Base-by-base conservation (phyloP, 106 monocot species). In the Platanthera guangdongensis region DNA sequence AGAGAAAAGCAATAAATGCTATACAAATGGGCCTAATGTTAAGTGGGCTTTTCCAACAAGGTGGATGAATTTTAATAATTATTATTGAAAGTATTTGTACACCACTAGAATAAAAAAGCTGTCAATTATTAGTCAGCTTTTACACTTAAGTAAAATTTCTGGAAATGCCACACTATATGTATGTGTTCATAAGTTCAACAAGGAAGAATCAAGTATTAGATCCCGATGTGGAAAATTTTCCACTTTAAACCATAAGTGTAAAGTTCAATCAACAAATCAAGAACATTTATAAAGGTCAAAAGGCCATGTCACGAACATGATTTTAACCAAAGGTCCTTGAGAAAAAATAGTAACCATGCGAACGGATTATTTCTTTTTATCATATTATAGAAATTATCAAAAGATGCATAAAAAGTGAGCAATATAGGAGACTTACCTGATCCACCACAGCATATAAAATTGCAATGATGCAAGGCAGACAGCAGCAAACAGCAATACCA, bases 401-500 rank as follows among this genome's bases (percentile, higher is more conserved):
- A 9, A 65, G 65, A 32, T 6, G 32, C 7, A 65, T 65, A 65
- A 0, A 0, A 39, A 4, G 4, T 32, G 32, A 32, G 9, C 9
- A 65, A 39, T 39, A 39, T 39, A 65, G 32, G 9, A 65, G 32
- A 32, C 51, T 63, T 88, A 88, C 91, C 88, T 92, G 91, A 80
- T 88, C 91, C 52, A 84, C 80, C 45, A 92, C 86, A 57, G 88
- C 91, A 84, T 92, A 92, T 71, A 92, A 77, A 70, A 92, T 84
- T 50, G 88, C 84, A 73, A 92, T 88, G 30, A 92, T 92, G 71
- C 91, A 92, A 57, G 91, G 91, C 9, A 92, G 74, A 62, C 91
- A 92, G 78, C 91, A 92, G 68, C 91, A 88, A 77, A 92, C 86
- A 74, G 91, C 91, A 79, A 92, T 86, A 15, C 91, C 88, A 82